Base-by-base conservation (phyloP, 257 asterid species). In the Lycium barbarum region DNA sequence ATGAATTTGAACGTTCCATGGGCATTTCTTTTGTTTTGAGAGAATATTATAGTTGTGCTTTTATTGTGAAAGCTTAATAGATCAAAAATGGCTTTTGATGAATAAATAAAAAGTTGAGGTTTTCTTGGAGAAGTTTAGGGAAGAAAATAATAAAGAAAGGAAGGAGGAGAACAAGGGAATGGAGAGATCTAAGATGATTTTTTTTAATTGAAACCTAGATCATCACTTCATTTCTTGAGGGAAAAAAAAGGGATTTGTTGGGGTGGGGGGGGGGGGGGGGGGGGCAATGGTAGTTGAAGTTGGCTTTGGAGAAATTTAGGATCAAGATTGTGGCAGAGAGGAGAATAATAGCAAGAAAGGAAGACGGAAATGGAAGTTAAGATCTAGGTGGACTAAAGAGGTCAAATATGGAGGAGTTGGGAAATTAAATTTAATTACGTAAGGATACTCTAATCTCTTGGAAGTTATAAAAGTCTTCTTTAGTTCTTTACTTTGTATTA, bases 1-100 rank as follows among this genome's bases (percentile, higher is more conserved):
- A 81, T 78, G 92, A 90, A 67, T 85, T 83, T 20, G 86, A 61
- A 62, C 90, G 91, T 67, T 90, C 91, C 92, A 90, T 90, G 84
- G 86, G 86, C 92, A 88, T 89, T 11, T 79, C 49, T 45, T 15
- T 53, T 20, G 62, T 74, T 54, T 36, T 18, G 17, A 26, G 33
- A 26, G 33, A 2, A 14, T 51, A 61, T 57, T 10, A 58, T 36
- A 53, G 35, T 7, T 61, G 63, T 13, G 9, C 18, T 67, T 49
- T 51, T 67, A 6, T 53, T 22, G 15, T 26, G 43, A 7, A 76
- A 76, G 38, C 7, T 15, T 76, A 26, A 26, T 26, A 26, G 65
- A 76, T 74, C 38, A 43, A 71, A 8, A 33, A 82, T 40, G 55
- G 59, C 20, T 43, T 65, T 22, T 5, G 22, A 15, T 6, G 9